phyloP scores from a whole-genome alignment of 768 basidiomycete species.

The Mycena epipterygia region DNA sequence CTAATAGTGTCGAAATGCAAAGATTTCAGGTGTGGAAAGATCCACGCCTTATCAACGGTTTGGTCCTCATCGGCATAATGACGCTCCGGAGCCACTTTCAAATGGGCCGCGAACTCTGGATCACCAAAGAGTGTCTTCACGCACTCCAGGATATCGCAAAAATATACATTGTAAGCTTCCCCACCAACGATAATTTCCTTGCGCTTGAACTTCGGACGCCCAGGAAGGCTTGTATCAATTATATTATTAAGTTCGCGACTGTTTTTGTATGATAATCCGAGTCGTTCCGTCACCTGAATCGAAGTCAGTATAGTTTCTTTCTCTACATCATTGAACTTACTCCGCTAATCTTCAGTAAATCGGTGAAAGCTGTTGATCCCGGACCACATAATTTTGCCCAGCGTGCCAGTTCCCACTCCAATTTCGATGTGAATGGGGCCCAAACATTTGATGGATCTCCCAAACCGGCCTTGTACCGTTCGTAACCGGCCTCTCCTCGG shows the following conservation, averaged over 20 bases:
- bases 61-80: conserved; percentile 43
- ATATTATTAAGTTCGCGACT: conserved; percentile 43
- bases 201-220: conserved; percentile 37
- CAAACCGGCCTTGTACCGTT: not conserved
- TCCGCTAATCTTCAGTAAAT: conserved; percentile 46
- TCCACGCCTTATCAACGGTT: too few relatives aligned
- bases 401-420: conserved; percentile 44
- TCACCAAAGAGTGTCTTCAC: conserved; percentile 46
- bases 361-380: conserved; percentile 44
- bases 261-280: conserved; percentile 45
- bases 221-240: conserved; percentile 44
- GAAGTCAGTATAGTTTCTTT: not conserved
- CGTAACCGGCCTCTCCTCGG: conserved; percentile 1
- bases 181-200: conserved; percentile 39
- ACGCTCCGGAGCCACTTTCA: conserved; percentile 46
- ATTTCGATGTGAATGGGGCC: conserved; percentile 40
- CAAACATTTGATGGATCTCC: conserved; percentile 8
- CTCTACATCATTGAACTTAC: conserved; percentile 34
- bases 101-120: conserved; percentile 42
- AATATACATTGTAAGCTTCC: conserved; percentile 42
- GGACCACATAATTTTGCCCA: conserved; percentile 47
- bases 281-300: conserved; percentile 28
- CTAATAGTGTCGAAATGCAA: too few relatives aligned
- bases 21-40: too few relatives aligned
- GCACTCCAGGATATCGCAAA: conserved; percentile 46